phyloP scores from a whole-genome alignment of 1,284 basidiomycete genomes.

The Rugosomyces carneus region DNA sequence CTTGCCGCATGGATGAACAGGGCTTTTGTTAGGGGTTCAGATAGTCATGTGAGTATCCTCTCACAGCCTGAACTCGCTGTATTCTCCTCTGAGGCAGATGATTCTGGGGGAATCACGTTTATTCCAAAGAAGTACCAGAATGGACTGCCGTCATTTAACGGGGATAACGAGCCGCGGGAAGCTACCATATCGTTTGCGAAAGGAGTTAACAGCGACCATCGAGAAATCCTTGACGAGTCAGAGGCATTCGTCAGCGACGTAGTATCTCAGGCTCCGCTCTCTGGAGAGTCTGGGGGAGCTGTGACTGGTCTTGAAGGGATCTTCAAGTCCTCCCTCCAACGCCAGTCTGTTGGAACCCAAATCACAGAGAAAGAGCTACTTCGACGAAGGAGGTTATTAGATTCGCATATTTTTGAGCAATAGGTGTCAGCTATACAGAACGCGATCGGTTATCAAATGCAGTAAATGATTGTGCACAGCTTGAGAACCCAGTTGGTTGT shows the following conservation, averaged over 20 bases:
- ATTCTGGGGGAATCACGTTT: conserved; percentile 64
- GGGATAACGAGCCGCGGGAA: conserved; percentile 2
- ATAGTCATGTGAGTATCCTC: background rate
- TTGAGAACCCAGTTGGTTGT: conserved; percentile 16
- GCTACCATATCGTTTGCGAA: conserved; percentile 2
- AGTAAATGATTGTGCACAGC: conserved; percentile 21
- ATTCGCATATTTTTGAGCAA: conserved; percentile 51
- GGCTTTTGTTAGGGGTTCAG: conserved; percentile 43
- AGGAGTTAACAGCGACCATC: background rate
- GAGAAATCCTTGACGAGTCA: conserved; percentile 10
- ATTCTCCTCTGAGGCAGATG: conserved; percentile 48
- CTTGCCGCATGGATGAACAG: conserved; percentile 91
- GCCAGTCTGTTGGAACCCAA: conserved; percentile 51
- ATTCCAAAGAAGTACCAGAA: conserved; percentile 48
- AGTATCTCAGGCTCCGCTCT: conserved; percentile 9
- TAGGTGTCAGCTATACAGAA: conserved; percentile 12
- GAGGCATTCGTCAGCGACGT: conserved; percentile 8
- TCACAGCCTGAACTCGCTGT: background rate
- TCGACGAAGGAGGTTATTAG: conserved; percentile 64
- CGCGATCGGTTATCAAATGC: conserved; percentile 14
- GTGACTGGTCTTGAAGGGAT: too few species aligned
- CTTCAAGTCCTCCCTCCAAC: conserved; percentile 27
- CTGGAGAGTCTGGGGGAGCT: conserved; percentile 12
- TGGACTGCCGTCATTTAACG: conserved; percentile 1
- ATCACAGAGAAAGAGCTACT: conserved; percentile 77